These are phyloP conservation scores for Salix arbutifolia DNA, from an alignment of 345 rosid genomes.

Conservation along the genomic window DNA sequence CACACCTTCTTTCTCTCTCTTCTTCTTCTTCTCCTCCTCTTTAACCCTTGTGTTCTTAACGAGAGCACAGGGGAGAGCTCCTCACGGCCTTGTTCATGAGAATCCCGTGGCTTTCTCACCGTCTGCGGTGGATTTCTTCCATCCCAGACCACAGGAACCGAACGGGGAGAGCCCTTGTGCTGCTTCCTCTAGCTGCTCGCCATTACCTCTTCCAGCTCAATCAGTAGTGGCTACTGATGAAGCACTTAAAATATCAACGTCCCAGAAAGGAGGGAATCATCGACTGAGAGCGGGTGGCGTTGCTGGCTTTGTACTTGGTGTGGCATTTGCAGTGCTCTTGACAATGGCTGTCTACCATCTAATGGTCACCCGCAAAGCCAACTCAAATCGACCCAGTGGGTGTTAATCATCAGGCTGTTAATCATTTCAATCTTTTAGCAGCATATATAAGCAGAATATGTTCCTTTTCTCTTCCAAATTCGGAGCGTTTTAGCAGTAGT, in stretches of 20 bases:
- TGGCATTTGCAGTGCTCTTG: constrained; percentile 33
- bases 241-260: constrained; percentile 21
- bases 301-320: constrained; percentile 44
- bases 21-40: constrained; percentile 19
- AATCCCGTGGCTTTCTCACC: constrained; percentile 74
- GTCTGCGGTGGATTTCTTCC: constrained; percentile 77
- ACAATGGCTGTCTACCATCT: constrained; percentile 36
- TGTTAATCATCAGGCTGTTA: neutral
- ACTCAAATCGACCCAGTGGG: constrained; percentile 25
- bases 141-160: constrained; percentile 46
- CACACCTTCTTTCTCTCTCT: constrained; percentile 22
- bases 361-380: constrained; percentile 30
- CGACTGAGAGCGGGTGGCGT: constrained; percentile 37
- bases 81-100: constrained; percentile 73
- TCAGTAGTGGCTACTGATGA: constrained; percentile 17
- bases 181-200: constrained; percentile 41
- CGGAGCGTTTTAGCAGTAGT: neutral
- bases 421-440: neutral
- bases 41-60: constrained; percentile 32
- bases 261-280: constrained; percentile 20
- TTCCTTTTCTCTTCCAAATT: neutral
- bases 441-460: neutral
- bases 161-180: constrained; percentile 25
- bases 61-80: constrained; percentile 70
- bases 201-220: constrained; percentile 65